Conservation (phyloP, 345 rosid genomes). For the Eucalyptus cloeziana region DNA sequence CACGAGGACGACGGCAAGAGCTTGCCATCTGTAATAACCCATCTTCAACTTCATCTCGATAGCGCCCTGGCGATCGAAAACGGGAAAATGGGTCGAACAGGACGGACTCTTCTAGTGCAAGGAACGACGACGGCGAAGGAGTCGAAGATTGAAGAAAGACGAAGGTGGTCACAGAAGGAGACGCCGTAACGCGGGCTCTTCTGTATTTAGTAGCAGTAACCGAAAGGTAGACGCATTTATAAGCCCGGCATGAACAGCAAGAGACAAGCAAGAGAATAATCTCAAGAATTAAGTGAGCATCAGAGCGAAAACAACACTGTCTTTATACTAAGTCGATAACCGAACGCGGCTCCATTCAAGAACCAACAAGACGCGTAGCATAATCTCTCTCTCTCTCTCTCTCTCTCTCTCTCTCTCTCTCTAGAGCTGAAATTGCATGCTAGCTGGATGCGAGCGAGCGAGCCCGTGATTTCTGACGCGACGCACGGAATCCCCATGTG, state of each 20-base stretch:
- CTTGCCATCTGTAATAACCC: neutral
- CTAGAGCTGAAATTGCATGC: neutral
- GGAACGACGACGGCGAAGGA: neutral
- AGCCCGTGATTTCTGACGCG: conserved; percentile 36
- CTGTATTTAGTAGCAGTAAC: neutral
- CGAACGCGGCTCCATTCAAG: neutral
- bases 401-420: neutral
- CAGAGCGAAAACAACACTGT: neutral
- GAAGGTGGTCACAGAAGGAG: neutral
- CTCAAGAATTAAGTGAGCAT: neutral
- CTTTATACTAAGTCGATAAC: neutral
- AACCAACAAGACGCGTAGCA: neutral
- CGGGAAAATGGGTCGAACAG: neutral
- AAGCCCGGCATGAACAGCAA: neutral
- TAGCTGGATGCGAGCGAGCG: neutral
- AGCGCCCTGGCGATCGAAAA: neutral
- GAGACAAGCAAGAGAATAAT: neutral
- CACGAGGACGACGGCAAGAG: neutral
- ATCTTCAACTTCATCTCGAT: neutral
- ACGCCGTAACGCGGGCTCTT: neutral
- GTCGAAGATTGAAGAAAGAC: neutral
- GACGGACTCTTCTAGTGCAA: neutral
- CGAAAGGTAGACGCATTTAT: neutral
- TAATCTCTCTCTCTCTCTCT: neutral
- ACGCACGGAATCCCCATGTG: conserved; percentile 30